Evolutionary conservation across 768 basidiomycete species (phyloP).

Genomic region (Pleurotus salmoneostramineus): DNA sequence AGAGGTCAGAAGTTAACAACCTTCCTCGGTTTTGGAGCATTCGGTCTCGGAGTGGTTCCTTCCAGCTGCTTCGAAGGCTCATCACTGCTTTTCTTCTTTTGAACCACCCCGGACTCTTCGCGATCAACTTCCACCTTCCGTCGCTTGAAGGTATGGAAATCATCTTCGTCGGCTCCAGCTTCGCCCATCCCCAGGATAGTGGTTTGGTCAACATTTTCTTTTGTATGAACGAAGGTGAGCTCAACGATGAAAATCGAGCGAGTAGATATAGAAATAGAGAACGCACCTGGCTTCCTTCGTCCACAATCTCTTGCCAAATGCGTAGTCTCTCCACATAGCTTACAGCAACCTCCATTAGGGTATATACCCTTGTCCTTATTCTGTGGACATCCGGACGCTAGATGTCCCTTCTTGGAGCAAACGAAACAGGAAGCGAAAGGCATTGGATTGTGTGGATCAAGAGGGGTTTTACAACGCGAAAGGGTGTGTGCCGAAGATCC

Average conservation of each 20-base stretch:
- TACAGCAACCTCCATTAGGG: slow-evolving; percentile 88
- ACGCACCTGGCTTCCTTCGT: slow-evolving; percentile 53
- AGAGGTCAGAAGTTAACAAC: slow-evolving; percentile 4
- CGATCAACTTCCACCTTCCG: slow-evolving; percentile 54
- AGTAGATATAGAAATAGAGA: background rate
- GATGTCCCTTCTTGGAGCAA: slow-evolving; percentile 79
- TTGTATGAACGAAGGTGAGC: background rate
- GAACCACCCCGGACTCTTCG: slow-evolving; percentile 30
- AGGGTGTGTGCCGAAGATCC: slow-evolving; percentile 77
- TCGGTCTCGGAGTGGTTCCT: background rate
- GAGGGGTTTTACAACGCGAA: slow-evolving; percentile 68
- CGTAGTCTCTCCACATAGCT: slow-evolving; percentile 79
- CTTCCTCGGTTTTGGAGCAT: background rate
- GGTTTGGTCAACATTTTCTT: background rate
- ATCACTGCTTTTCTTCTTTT: slow-evolving; percentile 29
- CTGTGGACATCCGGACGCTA: slow-evolving; percentile 78
- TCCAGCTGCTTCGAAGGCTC: background rate
- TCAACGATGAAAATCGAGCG: background rate
- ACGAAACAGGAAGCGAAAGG: slow-evolving; percentile 94
- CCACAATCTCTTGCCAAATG: slow-evolving; percentile 86
- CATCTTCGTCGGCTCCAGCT: slow-evolving; percentile 90
- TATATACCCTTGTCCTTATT: slow-evolving; percentile 83
- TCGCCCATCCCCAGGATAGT: slow-evolving; percentile 32
- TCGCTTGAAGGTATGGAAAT: slow-evolving; percentile 82
- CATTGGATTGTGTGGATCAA: slow-evolving; percentile 59